Evolutionary conservation across 140 eudicot genomes (phyloP).

Genomic region (Oenanthe javanica): DNA sequence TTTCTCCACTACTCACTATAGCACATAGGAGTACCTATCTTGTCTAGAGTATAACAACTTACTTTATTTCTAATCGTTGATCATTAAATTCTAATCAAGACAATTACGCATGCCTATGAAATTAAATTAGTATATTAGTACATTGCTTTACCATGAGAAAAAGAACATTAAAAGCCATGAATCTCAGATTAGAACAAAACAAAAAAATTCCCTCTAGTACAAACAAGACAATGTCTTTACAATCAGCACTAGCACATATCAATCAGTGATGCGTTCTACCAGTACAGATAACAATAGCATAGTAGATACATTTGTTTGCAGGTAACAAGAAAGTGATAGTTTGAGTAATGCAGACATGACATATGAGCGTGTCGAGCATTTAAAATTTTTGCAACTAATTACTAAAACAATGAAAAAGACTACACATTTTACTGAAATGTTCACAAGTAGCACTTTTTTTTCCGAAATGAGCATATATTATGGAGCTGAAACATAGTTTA

Average conservation of each 20-base stretch:
- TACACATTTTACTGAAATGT: neutral
- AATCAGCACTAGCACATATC: neutral
- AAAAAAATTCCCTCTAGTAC: neutral
- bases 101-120: neutral
- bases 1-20: constrained; percentile 4
- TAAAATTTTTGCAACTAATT: too few species aligned
- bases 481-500: too few species aligned
- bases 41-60: neutral
- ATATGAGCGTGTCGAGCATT: too few species aligned
- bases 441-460: neutral
- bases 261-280: neutral
- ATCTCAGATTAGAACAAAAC: neutral
- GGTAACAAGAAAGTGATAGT: neutral
- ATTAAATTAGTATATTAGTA: neutral
- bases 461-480: neutral
- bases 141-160: neutral
- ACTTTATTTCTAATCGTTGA: neutral
- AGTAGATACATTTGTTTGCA: neutral
- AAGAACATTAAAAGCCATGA: neutral
- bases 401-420: too few species aligned
- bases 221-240: neutral
- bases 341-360: neutral
- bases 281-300: neutral
- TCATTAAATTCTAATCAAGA: neutral
- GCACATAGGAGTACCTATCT: neutral